Conservation (phyloP, 129 eudicot genomes). For the Chrysanthemum makinoi region DNA sequence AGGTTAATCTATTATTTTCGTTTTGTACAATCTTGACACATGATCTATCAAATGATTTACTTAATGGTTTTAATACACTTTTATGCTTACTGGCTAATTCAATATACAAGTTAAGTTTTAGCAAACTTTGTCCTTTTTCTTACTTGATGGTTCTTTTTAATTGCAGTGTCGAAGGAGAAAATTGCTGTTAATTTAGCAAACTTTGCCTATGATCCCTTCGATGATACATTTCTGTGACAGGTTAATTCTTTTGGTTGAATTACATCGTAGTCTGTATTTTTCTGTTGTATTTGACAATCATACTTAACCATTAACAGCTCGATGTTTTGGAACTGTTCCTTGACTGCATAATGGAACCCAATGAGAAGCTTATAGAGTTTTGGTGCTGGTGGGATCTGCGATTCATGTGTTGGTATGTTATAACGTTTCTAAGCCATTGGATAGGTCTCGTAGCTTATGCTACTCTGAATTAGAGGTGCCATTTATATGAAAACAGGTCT, state of each 20-base stretch:
- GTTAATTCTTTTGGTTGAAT: slow-evolving; percentile 26
- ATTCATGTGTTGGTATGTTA: slow-evolving; percentile 68
- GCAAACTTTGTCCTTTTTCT: too few relatives aligned
- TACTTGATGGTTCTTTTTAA: slow-evolving; percentile 1
- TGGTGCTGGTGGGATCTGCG: slow-evolving; percentile 89
- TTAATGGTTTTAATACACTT: too few relatives aligned
- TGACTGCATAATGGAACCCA: slow-evolving; percentile 93
- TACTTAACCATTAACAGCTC: slow-evolving; percentile 41
- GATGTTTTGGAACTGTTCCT: slow-evolving; percentile 89
- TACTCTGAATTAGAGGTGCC: background rate
- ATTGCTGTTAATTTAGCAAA: slow-evolving; percentile 86
- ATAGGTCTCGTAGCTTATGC: background rate
- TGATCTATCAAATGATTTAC: too few relatives aligned
- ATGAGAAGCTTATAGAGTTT: slow-evolving; percentile 87
- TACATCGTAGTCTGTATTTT: background rate
- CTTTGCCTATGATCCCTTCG: slow-evolving; percentile 95
- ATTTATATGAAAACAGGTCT: background rate
- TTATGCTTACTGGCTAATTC: too few relatives aligned
- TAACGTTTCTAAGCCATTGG: background rate
- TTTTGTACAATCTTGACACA: background rate
- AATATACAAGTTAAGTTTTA: too few relatives aligned
- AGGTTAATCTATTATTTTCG: background rate
- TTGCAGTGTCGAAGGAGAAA: slow-evolving; percentile 73
- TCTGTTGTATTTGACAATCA: slow-evolving; percentile 11
- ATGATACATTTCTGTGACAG: slow-evolving; percentile 67